phyloP scores from a whole-genome alignment of 2,329 filamentous ascomycete species.

The Pseudocercospora eumusae region DNA sequence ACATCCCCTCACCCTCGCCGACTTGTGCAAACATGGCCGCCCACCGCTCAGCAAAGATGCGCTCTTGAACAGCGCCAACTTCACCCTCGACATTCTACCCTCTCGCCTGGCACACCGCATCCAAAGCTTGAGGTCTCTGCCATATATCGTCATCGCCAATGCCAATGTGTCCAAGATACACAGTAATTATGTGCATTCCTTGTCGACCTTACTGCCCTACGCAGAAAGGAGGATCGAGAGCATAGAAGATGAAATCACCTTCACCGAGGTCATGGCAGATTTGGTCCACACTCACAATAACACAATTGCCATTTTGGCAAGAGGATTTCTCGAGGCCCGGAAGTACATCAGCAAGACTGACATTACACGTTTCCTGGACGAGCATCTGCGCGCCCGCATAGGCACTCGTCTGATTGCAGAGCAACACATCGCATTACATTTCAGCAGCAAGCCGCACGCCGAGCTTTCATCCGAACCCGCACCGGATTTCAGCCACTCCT shows the following conservation, averaged over 20 bases:
- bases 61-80: conserved; percentile 88
- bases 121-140: conserved; percentile 86
- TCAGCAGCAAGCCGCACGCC: conserved; percentile 70
- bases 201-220: conserved; percentile 87
- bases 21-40: conserved; percentile 84
- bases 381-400: conserved; percentile 89
- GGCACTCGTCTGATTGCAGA: conserved; percentile 92
- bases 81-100: conserved; percentile 88
- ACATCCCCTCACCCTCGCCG: conserved; percentile 79
- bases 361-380: conserved; percentile 89
- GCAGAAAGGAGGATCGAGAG: conserved; percentile 70
- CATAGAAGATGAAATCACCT: conserved; percentile 82
- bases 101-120: conserved; percentile 92
- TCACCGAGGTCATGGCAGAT: conserved; percentile 90
- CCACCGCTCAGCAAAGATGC: conserved; percentile 79
- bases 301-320: conserved; percentile 88
- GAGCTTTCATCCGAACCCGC: conserved; percentile 50
- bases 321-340: conserved; percentile 88
- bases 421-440: conserved; percentile 91
- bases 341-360: conserved; percentile 82
- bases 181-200: conserved; percentile 90
- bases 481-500: conserved; percentile 40
- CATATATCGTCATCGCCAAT: conserved; percentile 98
- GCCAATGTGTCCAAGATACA: conserved; percentile 93
- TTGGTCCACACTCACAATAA: conserved; percentile 93